A percentile compares a stretch with the other conserved stretches of the same genome.
Conservation (phyloP, 306 rosid species). For the Clitoria ternatea region DNA sequence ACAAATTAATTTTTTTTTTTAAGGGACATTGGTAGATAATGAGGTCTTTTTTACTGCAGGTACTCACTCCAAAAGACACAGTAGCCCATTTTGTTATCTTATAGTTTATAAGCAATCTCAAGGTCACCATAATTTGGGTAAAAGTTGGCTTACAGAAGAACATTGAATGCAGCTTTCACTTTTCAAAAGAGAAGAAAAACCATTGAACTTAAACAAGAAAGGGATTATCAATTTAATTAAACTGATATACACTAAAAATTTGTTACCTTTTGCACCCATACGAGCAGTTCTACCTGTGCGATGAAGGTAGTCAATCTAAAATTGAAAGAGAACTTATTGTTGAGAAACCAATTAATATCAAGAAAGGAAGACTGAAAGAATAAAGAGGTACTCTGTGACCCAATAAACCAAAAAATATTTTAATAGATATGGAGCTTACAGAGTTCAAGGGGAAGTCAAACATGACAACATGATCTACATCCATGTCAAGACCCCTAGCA, state of each 20-base stretch:
- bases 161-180: not conserved
- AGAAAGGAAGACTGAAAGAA: not conserved
- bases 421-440: conserved; percentile 40
- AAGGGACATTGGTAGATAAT: not conserved
- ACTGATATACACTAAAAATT: not conserved
- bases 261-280: conserved; percentile 92
- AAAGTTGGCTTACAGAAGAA: not conserved
- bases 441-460: conserved; percentile 92
- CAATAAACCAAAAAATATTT: not conserved
- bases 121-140: not conserved
- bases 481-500: conserved; percentile 95
- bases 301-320: conserved; percentile 90
- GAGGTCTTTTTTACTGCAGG: not conserved
- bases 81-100: not conserved
- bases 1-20: not conserved
- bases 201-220: not conserved
- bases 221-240: not conserved
- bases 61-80: not conserved
- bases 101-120: not conserved
- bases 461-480: conserved; percentile 96
- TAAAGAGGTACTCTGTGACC: not conserved
- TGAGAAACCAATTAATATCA: not conserved
- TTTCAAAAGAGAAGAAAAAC: not conserved
- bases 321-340: conserved; percentile 12
- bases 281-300: conserved; percentile 99